Conservation (phyloP, 768 basidiomycete species). For the Sutorius australiensis region DNA sequence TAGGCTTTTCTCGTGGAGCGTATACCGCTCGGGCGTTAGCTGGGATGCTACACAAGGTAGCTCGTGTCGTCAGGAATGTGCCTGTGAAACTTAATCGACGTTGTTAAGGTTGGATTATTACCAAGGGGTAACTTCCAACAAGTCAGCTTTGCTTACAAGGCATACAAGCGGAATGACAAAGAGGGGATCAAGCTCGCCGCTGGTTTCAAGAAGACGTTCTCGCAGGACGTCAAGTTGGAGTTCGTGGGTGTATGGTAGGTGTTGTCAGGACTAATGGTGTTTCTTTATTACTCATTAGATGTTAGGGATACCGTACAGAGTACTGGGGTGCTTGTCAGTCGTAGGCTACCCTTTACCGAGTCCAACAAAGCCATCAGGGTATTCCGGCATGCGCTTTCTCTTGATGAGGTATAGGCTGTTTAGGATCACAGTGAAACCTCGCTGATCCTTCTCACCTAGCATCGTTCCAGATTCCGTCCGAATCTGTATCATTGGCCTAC, state of each 20-base stretch:
- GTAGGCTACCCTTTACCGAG: constrained; percentile 63
- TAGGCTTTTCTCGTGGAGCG: constrained; percentile 74
- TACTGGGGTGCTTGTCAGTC: constrained; percentile 60
- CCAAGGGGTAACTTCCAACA: constrained; percentile 65
- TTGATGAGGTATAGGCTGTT: constrained; percentile 58
- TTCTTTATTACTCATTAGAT: constrained; percentile 2
- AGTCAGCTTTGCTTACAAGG: constrained; percentile 68
- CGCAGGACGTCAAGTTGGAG: constrained; percentile 62
- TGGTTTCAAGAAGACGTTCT: constrained; percentile 74
- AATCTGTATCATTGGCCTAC: constrained; percentile 52
- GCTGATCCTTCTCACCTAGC: constrained; percentile 37
- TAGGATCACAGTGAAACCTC: not conserved
- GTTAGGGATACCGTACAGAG: constrained; percentile 76
- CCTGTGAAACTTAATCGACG: not conserved
- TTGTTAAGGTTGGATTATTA: constrained; percentile 62
- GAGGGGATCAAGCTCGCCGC: constrained; percentile 45
- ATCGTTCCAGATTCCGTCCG: constrained; percentile 61
- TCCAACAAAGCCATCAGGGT: constrained; percentile 60
- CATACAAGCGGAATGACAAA: constrained; percentile 55
- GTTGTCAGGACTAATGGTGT: not conserved
- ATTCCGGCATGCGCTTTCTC: constrained; percentile 73
- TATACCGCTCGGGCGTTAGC: constrained; percentile 70
- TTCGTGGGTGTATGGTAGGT: constrained; percentile 77
- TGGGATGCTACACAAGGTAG: constrained; percentile 68
- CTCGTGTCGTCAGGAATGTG: not conserved